phyloP scores from a whole-genome alignment of 768 basidiomycete species.

The Termitomyces sp. region DNA sequence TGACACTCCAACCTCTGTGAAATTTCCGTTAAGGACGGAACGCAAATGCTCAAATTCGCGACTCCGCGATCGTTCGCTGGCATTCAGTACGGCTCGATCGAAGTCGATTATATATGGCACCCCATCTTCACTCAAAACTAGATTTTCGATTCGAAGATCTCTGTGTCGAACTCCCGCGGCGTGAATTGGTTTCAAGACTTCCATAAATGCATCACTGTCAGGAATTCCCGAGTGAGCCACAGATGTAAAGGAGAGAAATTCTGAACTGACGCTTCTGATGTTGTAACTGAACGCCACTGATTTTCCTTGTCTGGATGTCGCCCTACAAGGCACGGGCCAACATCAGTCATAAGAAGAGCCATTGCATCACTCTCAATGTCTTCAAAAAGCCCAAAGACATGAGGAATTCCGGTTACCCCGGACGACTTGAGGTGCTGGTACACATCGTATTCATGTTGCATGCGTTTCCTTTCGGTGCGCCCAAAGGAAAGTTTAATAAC shows the following conservation, averaged over 20 bases:
- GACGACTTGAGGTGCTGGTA: conserved; percentile 9
- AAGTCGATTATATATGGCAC: conserved; percentile 21
- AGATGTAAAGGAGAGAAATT: background rate
- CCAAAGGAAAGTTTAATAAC: conserved; percentile 14
- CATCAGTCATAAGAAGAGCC: conserved; percentile 16
- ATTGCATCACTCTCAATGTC: conserved; percentile 9
- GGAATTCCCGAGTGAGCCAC: too few species aligned
- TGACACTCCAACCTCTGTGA: background rate
- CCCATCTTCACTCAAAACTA: conserved; percentile 5
- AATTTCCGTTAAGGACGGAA: background rate
- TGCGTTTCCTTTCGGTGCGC: background rate
- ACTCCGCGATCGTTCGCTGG: background rate
- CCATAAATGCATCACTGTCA: background rate
- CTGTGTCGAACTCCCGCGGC: conserved; percentile 17
- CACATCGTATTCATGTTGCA: conserved; percentile 13
- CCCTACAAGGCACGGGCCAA: background rate
- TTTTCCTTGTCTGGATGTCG: too few species aligned
- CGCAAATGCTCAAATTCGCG: conserved; percentile 21
- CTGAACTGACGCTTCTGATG: background rate
- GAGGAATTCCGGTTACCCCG: conserved; percentile 5
- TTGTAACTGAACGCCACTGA: too few species aligned
- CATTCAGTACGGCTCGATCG: conserved; percentile 12
- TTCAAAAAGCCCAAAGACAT: conserved; percentile 12
- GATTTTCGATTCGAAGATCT: background rate
- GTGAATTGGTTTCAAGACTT: conserved; percentile 17